These are phyloP conservation scores for Pichia sp. DNA, from an alignment of 1,139 yeast genomes.

Conservation along the genomic window DNA sequence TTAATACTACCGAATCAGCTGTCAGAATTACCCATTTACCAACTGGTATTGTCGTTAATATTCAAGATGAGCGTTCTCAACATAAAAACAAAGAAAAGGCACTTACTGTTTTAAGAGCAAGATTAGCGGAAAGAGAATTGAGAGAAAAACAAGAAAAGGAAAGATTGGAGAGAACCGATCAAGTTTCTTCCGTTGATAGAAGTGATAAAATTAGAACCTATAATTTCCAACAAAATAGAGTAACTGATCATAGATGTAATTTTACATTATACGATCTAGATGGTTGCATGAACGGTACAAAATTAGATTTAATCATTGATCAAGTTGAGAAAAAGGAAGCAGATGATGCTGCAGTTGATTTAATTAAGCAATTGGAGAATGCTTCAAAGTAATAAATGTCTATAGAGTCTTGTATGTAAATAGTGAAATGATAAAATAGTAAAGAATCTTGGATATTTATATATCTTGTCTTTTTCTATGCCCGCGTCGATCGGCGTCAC, in stretches of 20 bases:
- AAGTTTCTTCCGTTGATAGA: conserved; percentile 82
- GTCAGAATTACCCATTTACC: conserved; percentile 90
- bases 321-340: conserved; percentile 44
- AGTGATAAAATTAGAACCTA: conserved; percentile 92
- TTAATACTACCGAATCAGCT: conserved; percentile 95
- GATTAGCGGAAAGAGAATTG: conserved; percentile 77
- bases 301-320: conserved; percentile 57
- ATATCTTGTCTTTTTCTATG: too few species aligned
- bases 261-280: conserved; percentile 70
- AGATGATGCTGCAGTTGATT: conserved; percentile 37
- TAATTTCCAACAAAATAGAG: conserved; percentile 84
- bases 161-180: conserved; percentile 63
- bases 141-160: conserved; percentile 60
- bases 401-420: too few species aligned
- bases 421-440: too few species aligned
- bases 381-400: too few species aligned
- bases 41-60: conserved; percentile 79
- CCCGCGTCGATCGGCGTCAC: neutral
- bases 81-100: conserved; percentile 96
- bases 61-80: conserved; percentile 95
- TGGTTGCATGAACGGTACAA: conserved; percentile 69
- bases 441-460: too few species aligned
- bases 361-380: conserved; percentile 26
- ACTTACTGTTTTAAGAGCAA: conserved; percentile 68
- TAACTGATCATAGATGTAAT: conserved; percentile 91